Evolutionary conservation across 306 rosid species (phyloP), one percentile per base, ranked within the genome.

Genomic region (Aeschynomene evenia): DNA sequence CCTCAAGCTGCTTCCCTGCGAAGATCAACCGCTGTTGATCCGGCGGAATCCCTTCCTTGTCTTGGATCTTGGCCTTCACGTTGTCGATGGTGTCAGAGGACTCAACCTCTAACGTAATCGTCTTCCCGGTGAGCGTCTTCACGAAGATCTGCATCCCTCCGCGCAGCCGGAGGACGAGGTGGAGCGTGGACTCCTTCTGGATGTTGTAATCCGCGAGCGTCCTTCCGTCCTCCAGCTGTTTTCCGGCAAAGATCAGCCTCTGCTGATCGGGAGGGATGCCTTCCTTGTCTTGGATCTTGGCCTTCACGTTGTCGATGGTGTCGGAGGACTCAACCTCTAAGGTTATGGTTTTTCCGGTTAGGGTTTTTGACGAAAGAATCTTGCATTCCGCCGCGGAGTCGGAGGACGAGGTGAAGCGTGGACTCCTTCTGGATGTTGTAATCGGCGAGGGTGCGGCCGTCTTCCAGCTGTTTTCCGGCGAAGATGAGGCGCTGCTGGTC

Each of bases 381-480:
- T n/a, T 40, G 46, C 46, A 40, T 40, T 15, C 52, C 52, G 52
- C 63, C 63, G 1, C 63, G 18, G 22, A 57, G 42, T 6, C 63
- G 42, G 8, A 57, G 63, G 14, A 57, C 63, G 10, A 57, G 63
- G 6, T 57, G 63, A 1, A 57, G 63, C 1, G 63, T 57, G 2
- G 63, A 57, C 6, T 57, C 63, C 43, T 57, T 57, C 42, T 57
- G 63, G 14, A 57, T 57, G 21, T 57, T 57, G 42, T 57, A 57
- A 5, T 57, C 63, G 10, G 63, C 63, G 10, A 57, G 63, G 43
- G 63, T 57, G 6, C 63, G 18, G 0, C 42, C 63, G 22, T 57
- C 63, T 4, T 57, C 63, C 14, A 57, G 20, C 20, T 57, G 63
- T 4, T 57, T 57, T 1, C 63, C 63, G 11, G 42, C 63, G 43